phyloP scores from a whole-genome alignment of 202 grass and related monocot species.

The Setaria italica region DNA sequence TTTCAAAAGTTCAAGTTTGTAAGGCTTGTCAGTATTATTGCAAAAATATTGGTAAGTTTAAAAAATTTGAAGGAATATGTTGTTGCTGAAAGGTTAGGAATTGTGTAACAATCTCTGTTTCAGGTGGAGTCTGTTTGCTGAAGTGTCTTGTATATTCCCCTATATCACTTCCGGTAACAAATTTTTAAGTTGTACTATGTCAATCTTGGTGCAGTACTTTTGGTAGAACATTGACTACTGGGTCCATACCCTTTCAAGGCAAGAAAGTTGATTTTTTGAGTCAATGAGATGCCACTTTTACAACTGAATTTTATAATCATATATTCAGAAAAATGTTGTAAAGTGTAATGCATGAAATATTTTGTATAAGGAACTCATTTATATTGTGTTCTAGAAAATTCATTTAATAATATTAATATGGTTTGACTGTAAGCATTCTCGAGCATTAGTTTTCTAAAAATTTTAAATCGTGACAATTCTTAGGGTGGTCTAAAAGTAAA shows the following conservation, averaged over 20 bases:
- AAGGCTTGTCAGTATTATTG: too few relatives aligned
- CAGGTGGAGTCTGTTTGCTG: not conserved
- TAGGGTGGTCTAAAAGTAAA: not conserved
- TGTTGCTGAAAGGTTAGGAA: not conserved
- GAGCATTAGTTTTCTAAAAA: not conserved
- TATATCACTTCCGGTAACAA: not conserved
- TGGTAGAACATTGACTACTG: not conserved
- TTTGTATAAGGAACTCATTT: not conserved
- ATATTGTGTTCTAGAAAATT: not conserved
- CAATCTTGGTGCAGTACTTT: not conserved
- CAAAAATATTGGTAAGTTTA: not conserved
- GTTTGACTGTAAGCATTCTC: not conserved
- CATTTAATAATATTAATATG: not conserved
- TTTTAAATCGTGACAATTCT: not conserved
- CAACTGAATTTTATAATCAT: not conserved
- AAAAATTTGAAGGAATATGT: not conserved
- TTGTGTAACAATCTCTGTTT: constrained; percentile 9
- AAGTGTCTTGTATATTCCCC: not conserved
- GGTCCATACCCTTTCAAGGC: not conserved
- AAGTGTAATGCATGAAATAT: not conserved
- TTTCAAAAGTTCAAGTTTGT: not conserved
- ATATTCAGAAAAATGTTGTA: not conserved
- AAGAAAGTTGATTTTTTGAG: not conserved
- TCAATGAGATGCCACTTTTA: not conserved
- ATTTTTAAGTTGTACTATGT: not conserved